Evolutionary conservation across 495 filamentous ascomycete species (phyloP).

Genomic region (Aspergillus affinis): DNA sequence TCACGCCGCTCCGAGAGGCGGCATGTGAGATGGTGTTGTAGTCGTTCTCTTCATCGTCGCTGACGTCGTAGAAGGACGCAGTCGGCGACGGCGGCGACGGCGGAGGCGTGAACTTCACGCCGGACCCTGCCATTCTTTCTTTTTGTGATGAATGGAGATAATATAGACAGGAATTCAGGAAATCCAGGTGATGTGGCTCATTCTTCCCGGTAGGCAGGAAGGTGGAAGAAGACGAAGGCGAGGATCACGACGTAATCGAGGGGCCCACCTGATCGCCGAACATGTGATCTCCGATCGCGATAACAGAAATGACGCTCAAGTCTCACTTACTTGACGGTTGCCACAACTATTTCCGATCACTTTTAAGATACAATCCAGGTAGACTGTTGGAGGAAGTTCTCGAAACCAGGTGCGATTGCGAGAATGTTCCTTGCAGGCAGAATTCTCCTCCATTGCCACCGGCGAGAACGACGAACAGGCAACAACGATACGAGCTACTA

Average conservation of each 20-base stretch:
- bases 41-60: slow-evolving; percentile 92
- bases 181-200: not conserved
- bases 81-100: slow-evolving; percentile 68
- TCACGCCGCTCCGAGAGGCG: slow-evolving; percentile 78
- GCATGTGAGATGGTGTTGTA: slow-evolving; percentile 94
- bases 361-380: not conserved
- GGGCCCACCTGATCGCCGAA: slow-evolving; percentile 9
- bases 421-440: not conserved
- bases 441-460: not conserved
- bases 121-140: slow-evolving; percentile 29
- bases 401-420: not conserved
- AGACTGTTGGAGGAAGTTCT: not conserved
- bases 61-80: slow-evolving; percentile 93
- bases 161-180: not conserved
- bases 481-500: not conserved
- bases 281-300: slow-evolving; percentile 13
- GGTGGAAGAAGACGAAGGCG: not conserved
- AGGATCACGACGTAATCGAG: slow-evolving; percentile 20
- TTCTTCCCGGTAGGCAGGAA: not conserved
- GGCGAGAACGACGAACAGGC: not conserved
- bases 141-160: not conserved
- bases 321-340: no score
- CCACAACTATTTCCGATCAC: not conserved
- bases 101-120: slow-evolving; percentile 43
- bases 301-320: not conserved